Conservation (phyloP, 2,329 filamentous ascomycete species). For the Penicillium sp. region DNA sequence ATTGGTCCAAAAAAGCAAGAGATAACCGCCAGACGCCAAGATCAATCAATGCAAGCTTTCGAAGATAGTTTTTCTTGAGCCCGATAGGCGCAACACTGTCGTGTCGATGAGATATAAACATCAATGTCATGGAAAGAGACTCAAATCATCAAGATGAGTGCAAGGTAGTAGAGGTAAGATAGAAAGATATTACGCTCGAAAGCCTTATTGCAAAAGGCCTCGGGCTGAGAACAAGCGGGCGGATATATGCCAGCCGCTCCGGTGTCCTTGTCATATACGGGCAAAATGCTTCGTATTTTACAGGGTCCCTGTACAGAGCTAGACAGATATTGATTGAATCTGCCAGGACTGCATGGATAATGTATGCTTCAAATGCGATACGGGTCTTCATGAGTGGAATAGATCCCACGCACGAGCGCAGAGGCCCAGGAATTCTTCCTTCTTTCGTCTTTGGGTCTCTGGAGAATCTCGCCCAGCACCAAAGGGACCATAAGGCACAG, state of each 20-base stretch:
- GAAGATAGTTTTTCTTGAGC: slow-evolving; percentile 12
- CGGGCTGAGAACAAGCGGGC: neutral
- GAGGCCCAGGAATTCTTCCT: slow-evolving; percentile 83
- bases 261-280: neutral
- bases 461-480: slow-evolving; percentile 79
- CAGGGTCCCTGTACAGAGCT: neutral
- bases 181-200: neutral
- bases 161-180: neutral
- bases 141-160: slow-evolving; percentile 10
- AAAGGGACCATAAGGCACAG: slow-evolving; percentile 65
- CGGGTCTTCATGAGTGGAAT: slow-evolving; percentile 71
- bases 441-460: slow-evolving; percentile 79
- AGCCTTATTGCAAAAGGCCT: neutral
- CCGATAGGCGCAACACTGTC: slow-evolving; percentile 14
- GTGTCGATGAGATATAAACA: slow-evolving; percentile 21
- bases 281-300: neutral
- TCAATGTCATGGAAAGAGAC: slow-evolving; percentile 15
- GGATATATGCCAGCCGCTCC: neutral
- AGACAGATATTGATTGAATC: neutral
- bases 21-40: slow-evolving; percentile 15
- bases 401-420: slow-evolving; percentile 94
- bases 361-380: neutral
- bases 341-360: neutral
- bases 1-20: slow-evolving; percentile 15
- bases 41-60: slow-evolving; percentile 14